A percentile compares a stretch with the other conserved stretches of the same genome.
phyloP scores from a whole-genome alignment of 495 filamentous ascomycete species.

The Clavariopsis aquatica region DNA sequence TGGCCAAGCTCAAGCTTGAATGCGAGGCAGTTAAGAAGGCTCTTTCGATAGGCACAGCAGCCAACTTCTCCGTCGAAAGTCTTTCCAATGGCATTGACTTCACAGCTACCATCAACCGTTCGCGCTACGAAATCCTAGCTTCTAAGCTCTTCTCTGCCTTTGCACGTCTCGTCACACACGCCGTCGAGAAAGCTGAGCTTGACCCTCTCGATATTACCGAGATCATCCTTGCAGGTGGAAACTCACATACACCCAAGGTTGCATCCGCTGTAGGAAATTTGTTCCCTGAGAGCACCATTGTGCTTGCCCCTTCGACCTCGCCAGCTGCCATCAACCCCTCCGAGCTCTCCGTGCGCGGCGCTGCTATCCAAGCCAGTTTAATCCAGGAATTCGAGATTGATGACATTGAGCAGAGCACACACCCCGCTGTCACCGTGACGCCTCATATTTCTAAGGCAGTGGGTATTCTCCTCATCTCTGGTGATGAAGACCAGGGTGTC shows the following conservation, averaged over 20 bases:
- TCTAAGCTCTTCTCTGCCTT: conserved; percentile 83
- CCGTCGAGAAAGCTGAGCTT: conserved; percentile 85
- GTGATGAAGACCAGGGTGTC: conserved; percentile 58
- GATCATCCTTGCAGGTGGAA: conserved; percentile 90
- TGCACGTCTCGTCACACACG: conserved; percentile 77
- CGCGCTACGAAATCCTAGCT: conserved; percentile 88
- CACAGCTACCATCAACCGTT: conserved; percentile 83
- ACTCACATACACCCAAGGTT: conserved; percentile 90
- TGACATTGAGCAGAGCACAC: conserved; percentile 93
- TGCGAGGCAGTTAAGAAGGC: conserved; percentile 87
- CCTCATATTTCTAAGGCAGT: conserved; percentile 86
- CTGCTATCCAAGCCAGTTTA: conserved; percentile 90
- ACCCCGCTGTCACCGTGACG: conserved; percentile 91
- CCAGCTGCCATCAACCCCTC: conserved; percentile 85
- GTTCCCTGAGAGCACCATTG: conserved; percentile 76
- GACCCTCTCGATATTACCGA: conserved; percentile 93
- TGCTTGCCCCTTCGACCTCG: conserved; percentile 80
- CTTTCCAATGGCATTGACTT: conserved; percentile 88
- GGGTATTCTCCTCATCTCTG: conserved; percentile 75
- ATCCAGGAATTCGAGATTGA: conserved; percentile 89
- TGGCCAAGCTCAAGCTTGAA: conserved; percentile 92
- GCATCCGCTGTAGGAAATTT: conserved; percentile 70
- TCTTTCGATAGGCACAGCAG: conserved; percentile 81
- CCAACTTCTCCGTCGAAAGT: conserved; percentile 86
- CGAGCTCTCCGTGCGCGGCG: conserved; percentile 83